Conservation (phyloP, 2,329 filamentous ascomycete species). For the Hyphodiscus sp. region DNA sequence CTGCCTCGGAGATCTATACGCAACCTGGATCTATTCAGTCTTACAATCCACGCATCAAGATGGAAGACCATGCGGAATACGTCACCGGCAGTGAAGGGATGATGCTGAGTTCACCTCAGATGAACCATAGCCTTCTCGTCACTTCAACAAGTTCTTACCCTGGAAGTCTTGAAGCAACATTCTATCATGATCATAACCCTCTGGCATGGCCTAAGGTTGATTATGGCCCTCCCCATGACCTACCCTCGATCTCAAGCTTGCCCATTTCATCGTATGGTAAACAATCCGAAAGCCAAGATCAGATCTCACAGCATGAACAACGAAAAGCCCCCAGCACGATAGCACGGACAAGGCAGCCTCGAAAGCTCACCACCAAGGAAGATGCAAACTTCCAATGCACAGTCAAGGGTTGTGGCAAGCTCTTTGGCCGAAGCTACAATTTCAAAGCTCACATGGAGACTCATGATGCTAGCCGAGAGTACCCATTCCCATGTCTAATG, state of each 20-base stretch:
- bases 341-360: conserved; percentile 30
- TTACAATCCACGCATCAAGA: conserved; percentile 28
- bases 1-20: conserved; percentile 27
- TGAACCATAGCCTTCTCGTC: conserved; percentile 18
- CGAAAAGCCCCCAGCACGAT: conserved; percentile 19
- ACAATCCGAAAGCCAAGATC: conserved; percentile 23
- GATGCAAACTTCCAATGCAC: conserved; percentile 67
- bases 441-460: conserved; percentile 81
- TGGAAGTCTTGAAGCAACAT: conserved; percentile 23
- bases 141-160: conserved; percentile 21
- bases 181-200: conserved; percentile 22
- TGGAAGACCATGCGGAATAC: conserved; percentile 29
- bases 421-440: conserved; percentile 81
- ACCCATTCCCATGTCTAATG: conserved; percentile 61
- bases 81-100: conserved; percentile 18
- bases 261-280: conserved; percentile 24
- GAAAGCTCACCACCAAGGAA: conserved; percentile 56
- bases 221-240: conserved; percentile 19
- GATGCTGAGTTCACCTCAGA: conserved; percentile 23
- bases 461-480: conserved; percentile 67
- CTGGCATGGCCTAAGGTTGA: conserved; percentile 27
- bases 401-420: conserved; percentile 63
- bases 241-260: conserved; percentile 24
- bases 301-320: conserved; percentile 11
- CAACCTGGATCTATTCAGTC: conserved; percentile 26